Evolutionary conservation across 2,329 filamentous ascomycete species (phyloP).

Genomic region (Aspergillus intermedius): DNA sequence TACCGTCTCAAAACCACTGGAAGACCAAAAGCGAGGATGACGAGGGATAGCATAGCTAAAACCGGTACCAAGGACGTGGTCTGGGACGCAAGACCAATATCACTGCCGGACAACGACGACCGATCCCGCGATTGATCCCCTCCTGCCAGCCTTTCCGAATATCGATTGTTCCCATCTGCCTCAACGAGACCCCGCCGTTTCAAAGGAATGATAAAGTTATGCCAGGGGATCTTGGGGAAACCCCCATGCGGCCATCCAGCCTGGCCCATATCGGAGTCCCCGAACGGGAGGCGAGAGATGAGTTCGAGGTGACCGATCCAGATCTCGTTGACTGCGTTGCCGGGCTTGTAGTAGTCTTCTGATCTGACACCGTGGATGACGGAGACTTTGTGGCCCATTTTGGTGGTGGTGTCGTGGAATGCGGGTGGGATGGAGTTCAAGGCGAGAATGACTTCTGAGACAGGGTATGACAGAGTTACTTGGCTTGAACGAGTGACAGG

Average conservation of each 20-base stretch:
- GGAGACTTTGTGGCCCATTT: slow-evolving; percentile 32
- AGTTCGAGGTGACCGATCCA: slow-evolving; percentile 32
- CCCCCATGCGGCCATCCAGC: slow-evolving; percentile 26
- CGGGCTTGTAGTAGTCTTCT: slow-evolving; percentile 27
- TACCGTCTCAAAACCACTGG: slow-evolving; percentile 1
- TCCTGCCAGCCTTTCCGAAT: not conserved
- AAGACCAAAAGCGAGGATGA: not conserved
- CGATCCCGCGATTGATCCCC: not conserved
- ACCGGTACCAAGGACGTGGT: not conserved
- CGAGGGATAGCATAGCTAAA: not conserved
- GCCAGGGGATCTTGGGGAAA: slow-evolving; percentile 35
- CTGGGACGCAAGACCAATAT: not conserved
- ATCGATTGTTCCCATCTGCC: not conserved
- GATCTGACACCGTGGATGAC: slow-evolving; percentile 29
- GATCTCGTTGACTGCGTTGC: slow-evolving; percentile 34
- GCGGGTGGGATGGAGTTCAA: not conserved
- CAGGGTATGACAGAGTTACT: too few relatives aligned
- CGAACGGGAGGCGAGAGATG: slow-evolving; percentile 34
- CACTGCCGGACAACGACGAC: not conserved
- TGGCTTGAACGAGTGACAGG: not conserved
- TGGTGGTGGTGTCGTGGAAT: not conserved
- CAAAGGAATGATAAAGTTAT: slow-evolving; percentile 34
- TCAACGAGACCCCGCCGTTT: slow-evolving; percentile 9
- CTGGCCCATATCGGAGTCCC: slow-evolving; percentile 33
- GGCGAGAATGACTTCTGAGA: not conserved